Evolutionary conservation across 176 grass and related monocot genomes (phyloP).

Genomic region (Pharus latifolius): DNA sequence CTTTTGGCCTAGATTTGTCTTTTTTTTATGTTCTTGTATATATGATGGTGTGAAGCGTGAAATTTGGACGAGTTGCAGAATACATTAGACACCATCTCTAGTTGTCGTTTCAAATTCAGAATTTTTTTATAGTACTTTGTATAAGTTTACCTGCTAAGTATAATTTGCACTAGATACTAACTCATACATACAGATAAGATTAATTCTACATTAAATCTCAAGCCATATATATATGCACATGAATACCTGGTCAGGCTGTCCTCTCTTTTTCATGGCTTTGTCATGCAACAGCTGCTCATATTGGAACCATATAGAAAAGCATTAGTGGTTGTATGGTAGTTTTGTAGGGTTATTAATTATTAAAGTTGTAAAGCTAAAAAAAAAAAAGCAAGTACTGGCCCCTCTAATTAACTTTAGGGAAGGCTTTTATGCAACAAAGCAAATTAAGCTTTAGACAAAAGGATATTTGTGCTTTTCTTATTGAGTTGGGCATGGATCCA

Average conservation of each 20-base stretch:
- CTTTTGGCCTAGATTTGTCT: no score
- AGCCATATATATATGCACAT: not conserved
- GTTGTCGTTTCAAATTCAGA: not conserved
- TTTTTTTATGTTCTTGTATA: no score
- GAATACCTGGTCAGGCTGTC: conserved; percentile 11
- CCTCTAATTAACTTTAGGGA: conserved; percentile 42
- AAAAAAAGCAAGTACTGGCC: conserved; percentile 36
- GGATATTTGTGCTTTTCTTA: conserved; percentile 27
- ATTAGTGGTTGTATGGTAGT: conserved; percentile 21
- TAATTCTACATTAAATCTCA: not conserved
- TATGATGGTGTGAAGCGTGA: no score
- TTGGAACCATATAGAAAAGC: not conserved
- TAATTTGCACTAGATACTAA: not conserved
- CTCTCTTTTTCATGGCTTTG: conserved; percentile 20
- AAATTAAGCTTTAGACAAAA: conserved; percentile 30
- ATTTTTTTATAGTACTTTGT: no score
- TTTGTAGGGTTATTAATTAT: conserved; percentile 32
- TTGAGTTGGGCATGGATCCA: conserved; percentile 35
- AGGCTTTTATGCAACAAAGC: conserved; percentile 32
- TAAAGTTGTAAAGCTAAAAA: conserved; percentile 29
- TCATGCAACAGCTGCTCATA: conserved; percentile 34
- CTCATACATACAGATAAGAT: not conserved
- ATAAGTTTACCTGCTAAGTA: no score
- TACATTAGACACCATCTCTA: not conserved
- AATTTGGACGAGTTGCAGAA: no score